Evolutionary conservation across 2,329 filamentous ascomycete species (phyloP), one percentile per base, ranked within the genome.

Genomic region (Ceratocystis eucalypticola): DNA sequence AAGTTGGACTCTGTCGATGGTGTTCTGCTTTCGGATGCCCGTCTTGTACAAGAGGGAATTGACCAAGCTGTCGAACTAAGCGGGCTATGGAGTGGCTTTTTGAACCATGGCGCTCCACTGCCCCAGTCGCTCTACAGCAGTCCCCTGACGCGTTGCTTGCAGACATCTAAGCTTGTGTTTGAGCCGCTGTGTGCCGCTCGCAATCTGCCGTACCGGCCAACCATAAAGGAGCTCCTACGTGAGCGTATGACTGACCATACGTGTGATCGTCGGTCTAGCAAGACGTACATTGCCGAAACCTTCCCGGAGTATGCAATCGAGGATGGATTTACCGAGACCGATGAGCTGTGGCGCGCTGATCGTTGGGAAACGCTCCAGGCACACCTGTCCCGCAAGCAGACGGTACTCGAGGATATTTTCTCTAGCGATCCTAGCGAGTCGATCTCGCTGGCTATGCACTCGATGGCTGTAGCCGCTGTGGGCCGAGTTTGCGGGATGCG

Each of bases 211-310:
- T 84, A 83, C 68, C 74, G 72, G 5, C 82, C 83, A 0, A 74
- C 78, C 1, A 73, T 87, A 70, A 85, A 84, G 71, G 84, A 87
- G 67, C 72, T 79, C 3, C 75, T 86, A 15, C 77, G 85, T 22
- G 84, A 88, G 72, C 79, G 81, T 1, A 78, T 84, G 67, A 84
- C 81, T 7, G 76, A 80, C 65, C 84, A 87, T 71, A 86, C 83
- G 0, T 87, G 84, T 71, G 84, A 87, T 72, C 77, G 80, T 17
- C 77, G 84, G 17, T 79, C 78, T 62, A 72, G 75, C 6, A 76
- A 75, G 55, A 75, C 77, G 0, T 79, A 76, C 71, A 84, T 87
- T 68, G 73, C 73, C 1, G 68, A 74, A 15, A 74, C 76, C 41
- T 85, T 81, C 68, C 82, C 82, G 0, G 71, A 70, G 22, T 85